These are phyloP conservation scores for Tulasnella sp. DNA, from an alignment of 768 basidiomycete genomes.

Conservation along the genomic window DNA sequence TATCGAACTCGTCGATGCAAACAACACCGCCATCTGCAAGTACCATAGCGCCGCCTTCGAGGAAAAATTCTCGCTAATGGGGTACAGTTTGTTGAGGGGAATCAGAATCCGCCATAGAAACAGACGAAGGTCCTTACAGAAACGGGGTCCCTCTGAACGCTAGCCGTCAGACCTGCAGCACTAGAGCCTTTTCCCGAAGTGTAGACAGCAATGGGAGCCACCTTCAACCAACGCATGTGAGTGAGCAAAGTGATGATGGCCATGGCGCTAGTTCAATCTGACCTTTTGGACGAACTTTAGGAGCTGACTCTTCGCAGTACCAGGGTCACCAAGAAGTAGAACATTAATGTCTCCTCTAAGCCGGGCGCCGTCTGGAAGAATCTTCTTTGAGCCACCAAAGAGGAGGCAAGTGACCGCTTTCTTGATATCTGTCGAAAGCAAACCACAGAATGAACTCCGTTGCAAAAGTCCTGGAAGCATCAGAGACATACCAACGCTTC, in stretches of 20 bases:
- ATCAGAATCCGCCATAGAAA: neutral
- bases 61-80: constrained; percentile 88
- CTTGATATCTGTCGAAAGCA: constrained; percentile 73
- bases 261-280: constrained; percentile 1
- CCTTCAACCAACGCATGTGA: constrained; percentile 45
- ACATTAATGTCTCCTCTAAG: constrained; percentile 98
- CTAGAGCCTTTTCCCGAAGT: constrained; percentile 98
- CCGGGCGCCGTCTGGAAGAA: constrained; percentile 95
- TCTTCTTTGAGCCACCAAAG: constrained; percentile 95
- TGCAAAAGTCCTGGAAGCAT: constrained; percentile 17
- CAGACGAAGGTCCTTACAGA: constrained; percentile 58
- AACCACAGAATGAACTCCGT: neutral
- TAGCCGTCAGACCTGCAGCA: constrained; percentile 96
- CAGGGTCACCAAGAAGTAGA: constrained; percentile 91
- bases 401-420: constrained; percentile 95
- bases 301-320: constrained; percentile 96
- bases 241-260: neutral
- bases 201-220: constrained; percentile 96
- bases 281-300: constrained; percentile 99
- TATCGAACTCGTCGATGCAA: constrained; percentile 99
- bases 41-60: constrained; percentile 99
- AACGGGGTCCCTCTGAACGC: constrained; percentile 88
- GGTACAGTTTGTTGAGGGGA: neutral
- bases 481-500: constrained; percentile 68
- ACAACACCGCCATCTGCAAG: constrained; percentile 97